Evolutionary conservation across 2,329 filamentous ascomycete genomes (phyloP), one percentile per base, ranked within the genome.

Genomic region (Fusarium equiseti): DNA sequence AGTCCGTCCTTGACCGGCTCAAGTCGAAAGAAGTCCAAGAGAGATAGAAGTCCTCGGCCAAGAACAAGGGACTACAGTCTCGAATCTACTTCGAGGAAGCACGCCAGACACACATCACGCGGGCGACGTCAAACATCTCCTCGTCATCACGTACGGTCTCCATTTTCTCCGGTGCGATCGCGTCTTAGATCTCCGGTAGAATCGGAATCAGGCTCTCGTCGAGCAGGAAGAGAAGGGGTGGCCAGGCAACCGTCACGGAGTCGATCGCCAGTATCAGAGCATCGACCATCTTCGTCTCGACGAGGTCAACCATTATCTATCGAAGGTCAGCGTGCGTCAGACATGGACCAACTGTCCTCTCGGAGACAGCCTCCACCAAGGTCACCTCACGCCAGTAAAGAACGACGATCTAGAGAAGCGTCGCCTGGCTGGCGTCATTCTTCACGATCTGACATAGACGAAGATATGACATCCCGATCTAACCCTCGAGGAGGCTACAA

Each of bases 381-480:
- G 12, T 79, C 77, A 50, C 78, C 78, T 35, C 70, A 66, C 40
- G 48, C 65, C 16, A 72, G 75, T 62, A 75, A 73, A 51, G 77
- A 79, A 27, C 65, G 63, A 31, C 76, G 74, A 50, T 72, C 73
- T 52, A 72, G 72, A 79, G 76, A 78, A 53, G 74, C 72, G n/a
- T 68, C 74, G 6, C 51, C 70, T 8, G 79, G 76, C 40, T 73
- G 71, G 40, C 73, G 80, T 49, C 79, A 80, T 46, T 84, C 85
- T 20, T 84, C 84, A 20, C 81, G 83, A 13, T 84, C 86, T 15
- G 86, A 84, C 52, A 78, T 84, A 42, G 85, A 88, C 72, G 84
- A 86, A 61, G 85, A 84, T 32, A 84, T 87, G 82, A 78, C 79
- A 20, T 80, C 82, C 16, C 80, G 85, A 45, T 81, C 81, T 31